Evolutionary conservation across 2,329 filamentous ascomycete species (phyloP), one percentile per base, ranked within the genome.

Genomic region (Penicillium polonicum): DNA sequence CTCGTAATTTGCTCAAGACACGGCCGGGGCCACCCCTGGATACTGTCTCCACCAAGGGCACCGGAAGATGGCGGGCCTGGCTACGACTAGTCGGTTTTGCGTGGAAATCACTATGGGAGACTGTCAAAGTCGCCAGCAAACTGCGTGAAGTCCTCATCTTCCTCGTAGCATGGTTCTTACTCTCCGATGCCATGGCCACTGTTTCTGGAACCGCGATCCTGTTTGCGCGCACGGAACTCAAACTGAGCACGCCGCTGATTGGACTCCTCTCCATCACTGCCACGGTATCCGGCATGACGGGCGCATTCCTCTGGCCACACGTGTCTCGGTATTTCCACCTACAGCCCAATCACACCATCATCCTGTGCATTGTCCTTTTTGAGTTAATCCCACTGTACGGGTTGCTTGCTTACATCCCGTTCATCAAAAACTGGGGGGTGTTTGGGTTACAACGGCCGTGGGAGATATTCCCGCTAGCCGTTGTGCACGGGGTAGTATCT

Each of bases 321-420:
- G 80, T 96, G 23, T 91, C 90, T 8, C 83, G 85, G 8, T 78
- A 81, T 23, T 82, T 92, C 61, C 79, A 81, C 7, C 79, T 94
- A 36, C 82, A 83, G 57, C 90, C 92, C 0, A 87, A 89, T 58
- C 90, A 94, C 62, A 96, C 92, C 1, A 93, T 97, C 55, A 80
- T 97, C n/a, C 83, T 88, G 9, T 96, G 91, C 71, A 92, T 96
- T 60, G 84, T 79, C 2, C 78, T 97, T 3, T 96, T 97, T 67
- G 92, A 96, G 72, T 73, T 94, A n/a, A 96, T 97, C 49, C 92
- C 92, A 0, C 69, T 96, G 0, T 97, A 97, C 65, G 92, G 92
- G 0, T 80, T 97, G 36, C 77, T 94, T 17, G 91, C 91, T 2
- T 96, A 93, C 67, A 81, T 96, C 9, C 90, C 91, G 0, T 84